Conservation (phyloP, 768 basidiomycete genomes). For the Daedaleopsis sinensis region DNA sequence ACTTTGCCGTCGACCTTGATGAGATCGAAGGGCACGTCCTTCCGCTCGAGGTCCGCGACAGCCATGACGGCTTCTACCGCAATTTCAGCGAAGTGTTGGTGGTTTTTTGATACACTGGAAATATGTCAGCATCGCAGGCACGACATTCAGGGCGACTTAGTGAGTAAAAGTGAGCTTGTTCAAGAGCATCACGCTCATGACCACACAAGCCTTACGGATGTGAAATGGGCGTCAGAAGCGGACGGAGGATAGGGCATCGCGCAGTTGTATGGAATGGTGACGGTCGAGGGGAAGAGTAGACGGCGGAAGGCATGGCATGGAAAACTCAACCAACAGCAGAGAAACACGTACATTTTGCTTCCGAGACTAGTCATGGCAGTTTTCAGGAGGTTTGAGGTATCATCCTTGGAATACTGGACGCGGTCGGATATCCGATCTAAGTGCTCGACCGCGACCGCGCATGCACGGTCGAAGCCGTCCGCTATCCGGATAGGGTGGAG, state of each 20-base stretch:
- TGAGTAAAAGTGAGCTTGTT: no score
- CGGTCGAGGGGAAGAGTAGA: not conserved
- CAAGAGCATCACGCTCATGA: no score
- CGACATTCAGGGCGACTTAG: no score
- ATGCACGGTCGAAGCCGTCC: conserved; percentile 97
- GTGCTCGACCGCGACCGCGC: conserved; percentile 85
- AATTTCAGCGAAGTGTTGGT: conserved; percentile 93
- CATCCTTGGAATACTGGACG: conserved; percentile 79
- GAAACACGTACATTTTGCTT: conserved; percentile 84
- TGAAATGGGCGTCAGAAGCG: not conserved
- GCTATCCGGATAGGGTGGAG: conserved; percentile 99
- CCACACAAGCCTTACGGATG: no score
- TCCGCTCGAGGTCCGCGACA: conserved; percentile 93
- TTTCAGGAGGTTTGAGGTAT: conserved; percentile 89
- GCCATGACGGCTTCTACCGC: conserved; percentile 96
- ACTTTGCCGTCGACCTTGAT: conserved; percentile 99
- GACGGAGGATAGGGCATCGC: not conserved
- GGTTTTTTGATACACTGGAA: conserved; percentile 92
- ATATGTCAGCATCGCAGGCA: conserved; percentile 1
- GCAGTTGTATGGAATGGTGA: not conserved
- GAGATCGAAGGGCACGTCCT: conserved; percentile 95
- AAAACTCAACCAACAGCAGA: conserved; percentile 1
- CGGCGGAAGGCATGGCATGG: not conserved
- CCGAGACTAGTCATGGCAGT: conserved; percentile 96
- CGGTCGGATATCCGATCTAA: conserved; percentile 90